Conservation (phyloP, 192 early-diverging fungal genomes). For the Podila epigama region DNA sequence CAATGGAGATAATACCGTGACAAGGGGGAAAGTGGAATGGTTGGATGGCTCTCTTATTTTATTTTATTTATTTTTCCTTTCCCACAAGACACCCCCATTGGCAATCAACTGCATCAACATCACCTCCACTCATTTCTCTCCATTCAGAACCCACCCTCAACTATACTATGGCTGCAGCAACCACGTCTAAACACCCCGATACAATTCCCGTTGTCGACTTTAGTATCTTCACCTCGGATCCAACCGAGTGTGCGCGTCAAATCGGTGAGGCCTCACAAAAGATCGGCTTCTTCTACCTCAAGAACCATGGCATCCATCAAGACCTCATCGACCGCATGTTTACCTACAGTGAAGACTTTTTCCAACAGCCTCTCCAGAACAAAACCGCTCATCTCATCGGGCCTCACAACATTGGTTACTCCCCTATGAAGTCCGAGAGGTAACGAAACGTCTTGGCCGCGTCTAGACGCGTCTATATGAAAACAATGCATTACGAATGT, state of each 20-base stretch:
- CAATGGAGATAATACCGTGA: too few species aligned
- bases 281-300: slow-evolving; percentile 69
- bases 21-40: too few species aligned
- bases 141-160: too few species aligned
- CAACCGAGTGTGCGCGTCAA: slow-evolving; percentile 49
- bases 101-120: too few species aligned
- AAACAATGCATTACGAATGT: too few species aligned
- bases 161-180: too few species aligned
- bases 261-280: slow-evolving; percentile 56
- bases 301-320: slow-evolving; percentile 65
- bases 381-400: slow-evolving; percentile 55
- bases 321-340: slow-evolving; percentile 60
- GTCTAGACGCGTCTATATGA: too few species aligned
- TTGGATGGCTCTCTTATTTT: too few species aligned
- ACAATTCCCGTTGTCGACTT: slow-evolving; percentile 74
- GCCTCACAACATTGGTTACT: slow-evolving; percentile 60
- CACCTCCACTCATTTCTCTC: too few species aligned
- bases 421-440: slow-evolving; percentile 61
- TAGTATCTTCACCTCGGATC: slow-evolving; percentile 53
- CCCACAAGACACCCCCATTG: too few species aligned
- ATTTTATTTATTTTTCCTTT: too few species aligned
- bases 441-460: slow-evolving; percentile 41
- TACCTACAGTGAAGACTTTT: slow-evolving; percentile 58
- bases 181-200: too few species aligned
- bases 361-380: slow-evolving; percentile 53